phyloP scores from a whole-genome alignment of 352 stramenopile species.

The Phytophthora melonis region DNA sequence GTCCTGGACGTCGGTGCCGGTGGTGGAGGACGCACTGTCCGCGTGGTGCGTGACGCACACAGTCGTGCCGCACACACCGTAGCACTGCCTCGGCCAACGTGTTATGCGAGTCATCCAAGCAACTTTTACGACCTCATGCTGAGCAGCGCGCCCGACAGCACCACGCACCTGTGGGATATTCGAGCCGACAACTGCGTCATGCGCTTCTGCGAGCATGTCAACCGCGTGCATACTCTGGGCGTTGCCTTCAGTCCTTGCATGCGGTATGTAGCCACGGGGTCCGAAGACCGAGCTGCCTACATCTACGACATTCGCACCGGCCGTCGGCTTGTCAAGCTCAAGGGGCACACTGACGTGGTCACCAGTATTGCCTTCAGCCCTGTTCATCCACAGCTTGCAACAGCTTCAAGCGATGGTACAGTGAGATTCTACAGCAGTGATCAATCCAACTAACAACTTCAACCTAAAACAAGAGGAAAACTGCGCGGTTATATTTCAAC shows the following conservation, averaged over 20 bases:
- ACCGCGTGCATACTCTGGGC: constrained; percentile 80
- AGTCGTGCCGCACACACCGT: constrained; percentile 72
- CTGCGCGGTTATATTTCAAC: constrained; percentile 51
- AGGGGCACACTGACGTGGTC: constrained; percentile 80
- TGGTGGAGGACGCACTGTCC: constrained; percentile 46
- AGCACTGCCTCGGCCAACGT: constrained; percentile 68
- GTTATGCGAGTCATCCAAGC: constrained; percentile 70
- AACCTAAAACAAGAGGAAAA: constrained; percentile 30
- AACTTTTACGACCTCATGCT: constrained; percentile 90
- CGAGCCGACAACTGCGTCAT: constrained; percentile 88
- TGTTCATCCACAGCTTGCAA: constrained; percentile 83
- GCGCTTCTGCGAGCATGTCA: constrained; percentile 85
- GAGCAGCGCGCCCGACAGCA: constrained; percentile 75
- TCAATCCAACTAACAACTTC: constrained; percentile 13
- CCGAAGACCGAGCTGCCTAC: constrained; percentile 83
- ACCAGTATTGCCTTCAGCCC: constrained; percentile 85
- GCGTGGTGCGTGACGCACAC: constrained; percentile 74
- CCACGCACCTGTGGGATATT: constrained; percentile 87
- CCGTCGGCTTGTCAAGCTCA: constrained; percentile 62
- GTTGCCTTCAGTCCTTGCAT: constrained; percentile 90
- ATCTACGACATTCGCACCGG: constrained; percentile 90
- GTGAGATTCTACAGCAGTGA: constrained; percentile 64
- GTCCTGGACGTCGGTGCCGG: constrained; percentile 78
- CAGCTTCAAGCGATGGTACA: constrained; percentile 78
- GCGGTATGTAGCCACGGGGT: constrained; percentile 90